phyloP scores from a whole-genome alignment of 345 rosid species.

The Corchorus capsularis region DNA sequence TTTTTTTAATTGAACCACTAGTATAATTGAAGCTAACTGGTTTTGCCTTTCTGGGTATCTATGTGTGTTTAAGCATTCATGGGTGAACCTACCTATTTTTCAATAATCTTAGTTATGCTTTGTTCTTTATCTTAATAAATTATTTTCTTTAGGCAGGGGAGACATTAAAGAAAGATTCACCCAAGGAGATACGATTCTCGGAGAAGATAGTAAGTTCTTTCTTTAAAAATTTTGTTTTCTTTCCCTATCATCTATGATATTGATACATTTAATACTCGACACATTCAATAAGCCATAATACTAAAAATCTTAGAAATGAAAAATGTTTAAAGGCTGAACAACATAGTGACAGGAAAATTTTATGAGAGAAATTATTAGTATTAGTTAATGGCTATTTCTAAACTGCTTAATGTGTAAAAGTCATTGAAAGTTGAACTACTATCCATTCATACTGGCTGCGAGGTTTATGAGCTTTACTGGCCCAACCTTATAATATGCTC shows the following conservation, averaged over 20 bases:
- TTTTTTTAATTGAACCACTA: background rate
- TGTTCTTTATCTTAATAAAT: background rate
- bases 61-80: background rate
- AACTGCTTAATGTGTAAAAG: background rate
- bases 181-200: constrained; percentile 79
- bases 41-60: background rate
- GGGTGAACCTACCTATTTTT: background rate
- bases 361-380: background rate
- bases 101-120: background rate
- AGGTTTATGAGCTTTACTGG: background rate
- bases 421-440: too few relatives aligned
- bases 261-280: background rate
- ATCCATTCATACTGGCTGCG: background rate
- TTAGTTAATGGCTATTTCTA: background rate
- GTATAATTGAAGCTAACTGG: background rate
- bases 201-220: constrained; percentile 69
- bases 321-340: background rate
- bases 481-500: background rate
- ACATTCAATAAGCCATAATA: background rate
- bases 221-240: constrained; percentile 2
- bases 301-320: background rate
- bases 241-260: background rate
- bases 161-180: constrained; percentile 38
- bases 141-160: constrained; percentile 44
- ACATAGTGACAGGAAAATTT: background rate